Evolutionary conservation across 129 eudicot genomes (phyloP), one percentile per base, ranked within the genome.

Genomic region (Gnaphalium uliginosum): DNA sequence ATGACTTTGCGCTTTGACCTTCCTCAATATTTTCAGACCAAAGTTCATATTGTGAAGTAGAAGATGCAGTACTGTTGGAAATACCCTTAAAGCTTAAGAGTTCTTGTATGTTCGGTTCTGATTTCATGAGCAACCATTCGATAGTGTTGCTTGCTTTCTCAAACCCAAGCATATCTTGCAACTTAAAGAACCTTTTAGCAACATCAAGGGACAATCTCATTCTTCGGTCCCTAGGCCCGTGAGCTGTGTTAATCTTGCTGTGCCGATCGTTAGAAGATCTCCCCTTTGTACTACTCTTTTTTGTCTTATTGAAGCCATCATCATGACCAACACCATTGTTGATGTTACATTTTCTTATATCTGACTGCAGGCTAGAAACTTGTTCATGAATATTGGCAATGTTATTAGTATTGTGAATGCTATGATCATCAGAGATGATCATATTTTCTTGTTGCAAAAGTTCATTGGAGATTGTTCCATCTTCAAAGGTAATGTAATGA

Each of bases 81-180:
- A 39, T 75, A 19, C 24, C 66, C 74, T 63, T 74, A 1, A 58
- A 50, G 53, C 68, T 77, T 17, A 11, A 11, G 33, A 89, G 83
- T 69, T 92, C 87, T 58, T 75, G 83, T 50, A 92, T 87, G 70
- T 86, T 84, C 2, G 75, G n/a, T 37, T 74, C 68, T 1, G 97
- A 82, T 53, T 84, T 78, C 3, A 54, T 78, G 24, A 89, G 81
- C 66, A 92, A 62, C 97, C 97, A 89, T 13, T 89, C 89, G 14
- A 92, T 88, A 2, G 97, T 92, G 66, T 78, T 75, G 75, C 96
- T 92, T 5, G 93, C 83, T 72, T 92, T 92, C 56, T 92, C 96
- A 35, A 77, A 85, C 35, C 93, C 89, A 64, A 89, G 72, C 72
- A 85, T 19, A 43, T 92, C 97, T 82, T 92, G 96, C 21, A 92